phyloP scores from a whole-genome alignment of 1,139 yeast species.

The Wickerhamomyces sp. region DNA sequence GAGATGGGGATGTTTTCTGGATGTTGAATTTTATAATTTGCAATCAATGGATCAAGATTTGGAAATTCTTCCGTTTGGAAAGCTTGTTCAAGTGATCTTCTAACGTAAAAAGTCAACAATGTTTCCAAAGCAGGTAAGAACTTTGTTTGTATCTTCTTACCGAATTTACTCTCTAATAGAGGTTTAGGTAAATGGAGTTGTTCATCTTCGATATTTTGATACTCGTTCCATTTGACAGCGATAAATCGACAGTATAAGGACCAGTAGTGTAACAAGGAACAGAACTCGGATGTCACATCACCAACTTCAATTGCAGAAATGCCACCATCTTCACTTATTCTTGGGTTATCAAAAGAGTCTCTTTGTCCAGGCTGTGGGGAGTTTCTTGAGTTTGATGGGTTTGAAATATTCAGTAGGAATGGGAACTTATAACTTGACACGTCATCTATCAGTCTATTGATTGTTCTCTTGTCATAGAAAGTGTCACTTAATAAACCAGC shows the following conservation, averaged over 20 bases:
- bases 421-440: slow-evolving; percentile 57
- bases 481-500: slow-evolving; percentile 86
- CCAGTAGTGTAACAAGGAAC: slow-evolving; percentile 84
- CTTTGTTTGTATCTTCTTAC: slow-evolving; percentile 49
- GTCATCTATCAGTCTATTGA: slow-evolving; percentile 52
- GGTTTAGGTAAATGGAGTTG: slow-evolving; percentile 44
- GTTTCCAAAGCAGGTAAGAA: slow-evolving; percentile 59
- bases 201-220: slow-evolving; percentile 21
- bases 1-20: slow-evolving; percentile 51
- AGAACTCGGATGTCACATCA: slow-evolving; percentile 57
- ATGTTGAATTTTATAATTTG: slow-evolving; percentile 8
- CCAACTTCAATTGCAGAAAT: slow-evolving; percentile 50
- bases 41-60: slow-evolving; percentile 25
- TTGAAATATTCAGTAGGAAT: slow-evolving; percentile 26
- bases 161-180: slow-evolving; percentile 55
- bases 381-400: slow-evolving; percentile 9
- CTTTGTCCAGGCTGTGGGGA: slow-evolving; percentile 15
- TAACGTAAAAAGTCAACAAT: slow-evolving; percentile 60
- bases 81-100: slow-evolving; percentile 80
- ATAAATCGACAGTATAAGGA: slow-evolving; percentile 74
- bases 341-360: slow-evolving; percentile 21
- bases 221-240: slow-evolving; percentile 57
- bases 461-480: slow-evolving; percentile 66
- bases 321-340: slow-evolving; percentile 23
- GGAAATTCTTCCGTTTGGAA: slow-evolving; percentile 77